Evolutionary conservation across 768 basidiomycete genomes (phyloP).

Genomic region (Tricholoma terreum): DNA sequence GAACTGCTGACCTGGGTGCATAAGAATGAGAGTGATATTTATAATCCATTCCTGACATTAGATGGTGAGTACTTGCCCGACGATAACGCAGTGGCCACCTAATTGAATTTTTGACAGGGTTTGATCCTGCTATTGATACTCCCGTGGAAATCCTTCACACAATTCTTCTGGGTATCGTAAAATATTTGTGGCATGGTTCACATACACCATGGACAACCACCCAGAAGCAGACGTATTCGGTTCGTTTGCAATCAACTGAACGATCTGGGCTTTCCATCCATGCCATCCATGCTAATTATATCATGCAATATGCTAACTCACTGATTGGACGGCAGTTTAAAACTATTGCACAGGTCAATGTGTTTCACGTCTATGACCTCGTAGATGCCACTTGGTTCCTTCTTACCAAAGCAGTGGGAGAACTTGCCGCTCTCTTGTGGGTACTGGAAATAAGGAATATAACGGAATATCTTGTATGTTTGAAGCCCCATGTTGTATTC

Average conservation of each 20-base stretch:
- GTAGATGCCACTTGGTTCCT: constrained; percentile 18
- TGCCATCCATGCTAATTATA: constrained; percentile 36
- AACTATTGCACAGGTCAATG: constrained; percentile 31
- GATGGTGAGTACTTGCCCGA: constrained; percentile 16
- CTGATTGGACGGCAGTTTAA: constrained; percentile 44
- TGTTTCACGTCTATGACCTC: constrained; percentile 38
- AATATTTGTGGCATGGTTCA: constrained; percentile 33
- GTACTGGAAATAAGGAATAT: constrained; percentile 35
- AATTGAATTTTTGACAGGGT: constrained; percentile 17
- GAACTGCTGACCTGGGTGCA: constrained; percentile 28
- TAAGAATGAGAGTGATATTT: constrained; percentile 17
- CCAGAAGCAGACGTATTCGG: constrained; percentile 23
- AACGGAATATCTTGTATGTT: constrained; percentile 32
- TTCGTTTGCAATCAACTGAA: constrained; percentile 31
- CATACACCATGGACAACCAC: constrained; percentile 28
- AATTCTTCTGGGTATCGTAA: no score
- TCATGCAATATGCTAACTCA: constrained; percentile 41
- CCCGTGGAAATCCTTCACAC: no score
- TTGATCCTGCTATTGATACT: constrained; percentile 21
- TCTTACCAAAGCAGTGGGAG: constrained; percentile 30
- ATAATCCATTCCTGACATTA: constrained; percentile 30
- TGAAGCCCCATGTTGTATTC: not conserved
- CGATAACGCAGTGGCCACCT: not conserved
- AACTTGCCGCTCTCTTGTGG: constrained; percentile 39
- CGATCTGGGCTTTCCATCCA: constrained; percentile 27